phyloP scores from a whole-genome alignment of 768 basidiomycete species.

The Butyriboletus loyo region DNA sequence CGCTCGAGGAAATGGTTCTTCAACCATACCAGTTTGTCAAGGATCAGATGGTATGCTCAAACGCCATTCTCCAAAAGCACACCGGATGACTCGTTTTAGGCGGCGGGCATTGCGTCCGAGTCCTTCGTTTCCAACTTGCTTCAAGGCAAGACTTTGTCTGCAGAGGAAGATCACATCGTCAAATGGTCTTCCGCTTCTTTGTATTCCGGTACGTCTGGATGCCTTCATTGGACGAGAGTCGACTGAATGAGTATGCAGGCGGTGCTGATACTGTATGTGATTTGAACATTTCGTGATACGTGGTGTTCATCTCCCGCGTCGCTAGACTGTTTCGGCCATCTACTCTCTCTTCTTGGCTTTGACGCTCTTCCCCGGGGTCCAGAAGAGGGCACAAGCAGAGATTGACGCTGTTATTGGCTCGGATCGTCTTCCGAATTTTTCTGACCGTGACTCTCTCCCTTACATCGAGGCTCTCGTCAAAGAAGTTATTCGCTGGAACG shows the following conservation, averaged over 20 bases:
- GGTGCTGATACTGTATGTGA: slow-evolving; percentile 43
- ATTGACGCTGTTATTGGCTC: slow-evolving; percentile 57
- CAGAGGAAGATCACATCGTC: slow-evolving; percentile 55
- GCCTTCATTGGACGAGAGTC: slow-evolving; percentile 4
- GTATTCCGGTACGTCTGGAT: slow-evolving; percentile 23
- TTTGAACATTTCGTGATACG: neutral
- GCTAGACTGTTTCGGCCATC: slow-evolving; percentile 59
- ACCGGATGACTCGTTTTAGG: slow-evolving; percentile 34
- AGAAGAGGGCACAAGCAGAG: slow-evolving; percentile 59
- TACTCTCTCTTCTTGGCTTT: slow-evolving; percentile 63
- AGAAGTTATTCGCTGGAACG: slow-evolving; percentile 50
- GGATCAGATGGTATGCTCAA: slow-evolving; percentile 49
- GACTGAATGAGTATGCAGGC: slow-evolving; percentile 28
- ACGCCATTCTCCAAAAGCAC: too few species aligned
- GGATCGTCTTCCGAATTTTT: slow-evolving; percentile 58
- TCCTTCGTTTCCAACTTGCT: slow-evolving; percentile 62
- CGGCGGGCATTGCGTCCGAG: slow-evolving; percentile 42
- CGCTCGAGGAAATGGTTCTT: slow-evolving; percentile 54
- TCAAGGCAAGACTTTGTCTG: slow-evolving; percentile 45
- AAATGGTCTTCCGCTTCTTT: slow-evolving; percentile 56
- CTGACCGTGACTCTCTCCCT: slow-evolving; percentile 55
- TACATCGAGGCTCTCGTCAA: slow-evolving; percentile 59
- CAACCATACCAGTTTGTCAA: slow-evolving; percentile 56
- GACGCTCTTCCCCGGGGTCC: slow-evolving; percentile 52
- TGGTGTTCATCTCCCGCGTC: slow-evolving; percentile 5